Evolutionary conservation across 805 yeast species (phyloP).

Genomic region (Metschnikowia santaceciliae): DNA sequence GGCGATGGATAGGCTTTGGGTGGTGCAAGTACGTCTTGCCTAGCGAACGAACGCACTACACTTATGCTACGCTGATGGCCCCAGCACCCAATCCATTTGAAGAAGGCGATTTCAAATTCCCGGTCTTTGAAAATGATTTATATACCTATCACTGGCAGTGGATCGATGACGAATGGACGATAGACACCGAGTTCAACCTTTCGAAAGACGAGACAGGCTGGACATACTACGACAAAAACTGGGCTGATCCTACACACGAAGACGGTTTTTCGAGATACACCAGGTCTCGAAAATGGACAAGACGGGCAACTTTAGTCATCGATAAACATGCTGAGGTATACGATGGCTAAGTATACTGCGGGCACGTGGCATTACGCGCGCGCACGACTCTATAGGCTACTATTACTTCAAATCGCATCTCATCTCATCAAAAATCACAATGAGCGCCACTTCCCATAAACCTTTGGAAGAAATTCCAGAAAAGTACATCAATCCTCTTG

Average conservation of each 20-base stretch:
- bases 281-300: constrained; percentile 47
- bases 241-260: constrained; percentile 38
- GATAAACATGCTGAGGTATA: constrained; percentile 18
- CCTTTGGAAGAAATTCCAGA: constrained; percentile 32
- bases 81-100: constrained; percentile 24
- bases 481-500: constrained; percentile 32
- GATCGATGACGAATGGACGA: constrained; percentile 50
- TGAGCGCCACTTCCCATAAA: constrained; percentile 30
- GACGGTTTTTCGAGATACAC: constrained; percentile 53
- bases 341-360: constrained; percentile 2
- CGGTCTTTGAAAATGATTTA: constrained; percentile 35
- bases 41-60: constrained; percentile 47
- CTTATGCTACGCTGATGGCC: constrained; percentile 36
- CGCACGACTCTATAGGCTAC: constrained; percentile 3
- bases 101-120: constrained; percentile 39
- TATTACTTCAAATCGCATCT: constrained; percentile 5
- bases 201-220: constrained; percentile 44
- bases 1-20: constrained; percentile 61
- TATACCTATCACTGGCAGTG: constrained; percentile 50
- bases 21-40: constrained; percentile 53
- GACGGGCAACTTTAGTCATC: constrained; percentile 39
- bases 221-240: constrained; percentile 50
- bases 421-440: constrained; percentile 12
- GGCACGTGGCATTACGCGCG: constrained; percentile 1
- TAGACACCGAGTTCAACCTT: constrained; percentile 40